Base-by-base conservation (phyloP, 768 basidiomycete genomes). In the Podaxis sp. region DNA sequence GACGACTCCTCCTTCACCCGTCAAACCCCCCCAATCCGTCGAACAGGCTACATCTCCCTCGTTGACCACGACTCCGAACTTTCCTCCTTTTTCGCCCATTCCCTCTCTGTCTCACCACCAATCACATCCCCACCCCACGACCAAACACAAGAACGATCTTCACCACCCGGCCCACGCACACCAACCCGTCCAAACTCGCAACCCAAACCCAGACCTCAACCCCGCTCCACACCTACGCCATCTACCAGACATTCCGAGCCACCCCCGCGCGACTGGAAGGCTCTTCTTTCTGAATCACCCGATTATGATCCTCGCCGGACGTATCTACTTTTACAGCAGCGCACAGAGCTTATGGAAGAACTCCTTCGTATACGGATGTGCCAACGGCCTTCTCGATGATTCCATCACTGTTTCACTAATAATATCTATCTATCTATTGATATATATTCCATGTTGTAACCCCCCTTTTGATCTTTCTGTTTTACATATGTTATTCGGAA, bases 31-130 rank as follows among this genome's bases (percentile, higher is more conserved):
- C 36, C 61, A 22, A 30, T 62, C 40, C 61, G 61, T n/a, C 51
- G 36, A 51, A 56, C 61, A 56, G 61, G 61, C 10, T 33, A 56
- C 55, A 62, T 56, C 48, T 56, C 61, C 28, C 62, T 60, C 2
- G 60, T 67, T 3, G 66, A 66, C 33, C 67, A 69, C 26, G 66
- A 71, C 17, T 56, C 68, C 22, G 46, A 58, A 12, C 50, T 51
- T n/a, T 57, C 55, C n/a, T 57, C 40, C 50, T 60, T 48, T 46
- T 44, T 54, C 62, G 40, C 28, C 3, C 46, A 48, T 28, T 41
- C 48, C 48, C 62, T 53, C 33, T 60, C 58, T 38, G 41, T 37
- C 41, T 36, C 50, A 40, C 13, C 36, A 20, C 28, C 20, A 22
- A 0, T 13, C 41, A 12, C 15, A 44, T 17, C 41, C 4, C 12